Evolutionary conservation across 768 basidiomycete genomes (phyloP), one percentile per base, ranked within the genome.

Genomic region (Boletus patriciae): DNA sequence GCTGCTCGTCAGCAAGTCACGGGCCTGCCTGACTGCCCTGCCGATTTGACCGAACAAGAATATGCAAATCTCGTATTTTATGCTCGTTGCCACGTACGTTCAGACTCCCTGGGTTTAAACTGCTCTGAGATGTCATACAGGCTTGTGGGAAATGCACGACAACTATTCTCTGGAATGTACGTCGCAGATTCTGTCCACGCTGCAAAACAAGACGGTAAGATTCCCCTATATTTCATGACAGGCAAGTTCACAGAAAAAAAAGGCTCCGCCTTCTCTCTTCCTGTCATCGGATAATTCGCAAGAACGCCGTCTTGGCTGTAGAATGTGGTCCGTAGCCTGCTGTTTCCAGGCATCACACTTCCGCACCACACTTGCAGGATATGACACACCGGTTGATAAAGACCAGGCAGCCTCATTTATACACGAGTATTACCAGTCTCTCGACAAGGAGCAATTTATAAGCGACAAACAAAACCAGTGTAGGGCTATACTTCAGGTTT

Each of bases 1-100:
- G 41, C 18, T 5, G 40, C 54, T 37, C 70, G 79, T 33, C 56
- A 45, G 10, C 71, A 70, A 50, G 66, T 76, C 21, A 61, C 62
- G 33, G 73, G 71, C 13, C 65, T 80, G 11, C 80, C 80, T 2
- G 53, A 62, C 9, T 77, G 76, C 55, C 81, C 80, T 0, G 44
- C 56, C 15, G 79, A 81, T 60, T 63, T 80, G 52, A 70, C 61
- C 15, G 80, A 82, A 67, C 62, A 71, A 3, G 71, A 77, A 60
- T 81, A 74, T 52, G 76, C 77, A 27, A 76, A 69, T 50, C 72
- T 83, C 19, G 67, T 70, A 16, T 81, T 60, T 18, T 37, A 38
- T 29, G n/a, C 59, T 11, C 51, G 47, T 40, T 82, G 55, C 23
- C 55, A 57, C 10, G 59, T 61, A 36, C 5, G 38, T 25, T 12